Conservation (phyloP, 352 stramenopile genomes). For the Globisporangium polare region DNA sequence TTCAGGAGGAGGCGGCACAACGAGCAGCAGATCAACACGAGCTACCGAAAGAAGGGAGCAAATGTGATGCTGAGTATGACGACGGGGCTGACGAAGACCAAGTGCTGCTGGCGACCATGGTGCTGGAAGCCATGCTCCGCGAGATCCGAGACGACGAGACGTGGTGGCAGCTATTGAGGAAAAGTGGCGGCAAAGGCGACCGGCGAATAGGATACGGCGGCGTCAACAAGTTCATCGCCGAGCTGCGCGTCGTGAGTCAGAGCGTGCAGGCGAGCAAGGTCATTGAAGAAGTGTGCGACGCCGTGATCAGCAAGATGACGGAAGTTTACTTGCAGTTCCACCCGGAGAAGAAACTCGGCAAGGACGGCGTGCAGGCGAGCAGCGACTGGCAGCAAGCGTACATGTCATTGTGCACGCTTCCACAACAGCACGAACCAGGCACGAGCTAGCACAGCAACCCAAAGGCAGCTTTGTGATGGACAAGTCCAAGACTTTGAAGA, state of each 20-base stretch:
- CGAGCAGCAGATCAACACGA: neutral
- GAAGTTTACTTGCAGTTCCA: constrained; percentile 51
- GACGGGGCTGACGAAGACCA: constrained; percentile 18
- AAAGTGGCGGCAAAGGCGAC: constrained; percentile 20
- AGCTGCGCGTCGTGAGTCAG: constrained; percentile 47
- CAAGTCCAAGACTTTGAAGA: too few species aligned
- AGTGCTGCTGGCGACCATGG: constrained; percentile 34
- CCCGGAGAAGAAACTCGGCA: constrained; percentile 43
- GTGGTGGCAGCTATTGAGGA: constrained; percentile 55
- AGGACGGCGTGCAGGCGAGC: constrained; percentile 14
- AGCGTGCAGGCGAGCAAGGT: constrained; percentile 29
- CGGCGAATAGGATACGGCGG: constrained; percentile 53
- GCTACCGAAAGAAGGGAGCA: constrained; percentile 13
- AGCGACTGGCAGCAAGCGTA: constrained; percentile 32
- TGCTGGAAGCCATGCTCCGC: constrained; percentile 44
- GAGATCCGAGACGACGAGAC: constrained; percentile 56
- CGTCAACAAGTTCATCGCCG: constrained; percentile 65
- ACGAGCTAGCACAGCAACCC: neutral
- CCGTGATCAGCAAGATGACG: constrained; percentile 40
- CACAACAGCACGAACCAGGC: constrained; percentile 16
- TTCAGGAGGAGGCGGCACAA: neutral
- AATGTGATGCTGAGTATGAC: constrained; percentile 5
- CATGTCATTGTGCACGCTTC: constrained; percentile 29
- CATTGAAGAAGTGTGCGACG: constrained; percentile 29
- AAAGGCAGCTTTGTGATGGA: neutral